Base-by-base conservation (phyloP, 2,329 filamentous ascomycete genomes). In the Plectosphaerella cucumerina region DNA sequence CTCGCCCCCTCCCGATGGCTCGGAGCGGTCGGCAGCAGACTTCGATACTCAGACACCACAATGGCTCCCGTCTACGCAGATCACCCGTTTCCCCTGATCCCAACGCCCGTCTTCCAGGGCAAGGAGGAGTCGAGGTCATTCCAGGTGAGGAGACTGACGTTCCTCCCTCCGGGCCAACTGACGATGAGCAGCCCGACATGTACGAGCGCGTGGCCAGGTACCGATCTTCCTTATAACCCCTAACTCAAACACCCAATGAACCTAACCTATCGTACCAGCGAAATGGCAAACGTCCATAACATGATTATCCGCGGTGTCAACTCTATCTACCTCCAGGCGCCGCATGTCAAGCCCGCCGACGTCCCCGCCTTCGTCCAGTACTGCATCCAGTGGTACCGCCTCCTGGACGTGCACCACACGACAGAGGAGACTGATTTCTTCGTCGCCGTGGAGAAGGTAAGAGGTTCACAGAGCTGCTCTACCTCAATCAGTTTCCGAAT, bases 371-470 rank as follows among this genome's bases (percentile, higher is more conserved):
- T 72, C 52, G 54, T 60, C 12, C 55, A 62, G 31, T 73, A 68
- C 53, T 62, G 65, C 1, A 37, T 55, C 11, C 56, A 60, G 14
- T 73, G 71, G 62, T 50, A 61, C 23, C 55, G 50, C 3, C 54
- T 67, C 15, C 26, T 75, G 2, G 53, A 67, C 33, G 56, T 65
- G 12, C 74, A 76, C 53, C 72, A 76, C 52, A 49, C 61, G 1
- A 49, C 55, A 0, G 72, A 76, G 52, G 73, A 76, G 48, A 55
- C 52, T 2, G 35, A 54, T 21, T 60, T 72, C 39, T 75, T 76
- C 53, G 68, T 70, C 0, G 58, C 59, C 3, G 61, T 75, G 11
- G 67, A 73, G 52, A 31, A 31, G 26, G 26, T 31, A 11, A 31
- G 26, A 10, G 12, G 8, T 31, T 31, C 26, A 31, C n/a, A 31